phyloP scores from a whole-genome alignment of 768 basidiomycete genomes.

The Termitomyces sp. region DNA sequence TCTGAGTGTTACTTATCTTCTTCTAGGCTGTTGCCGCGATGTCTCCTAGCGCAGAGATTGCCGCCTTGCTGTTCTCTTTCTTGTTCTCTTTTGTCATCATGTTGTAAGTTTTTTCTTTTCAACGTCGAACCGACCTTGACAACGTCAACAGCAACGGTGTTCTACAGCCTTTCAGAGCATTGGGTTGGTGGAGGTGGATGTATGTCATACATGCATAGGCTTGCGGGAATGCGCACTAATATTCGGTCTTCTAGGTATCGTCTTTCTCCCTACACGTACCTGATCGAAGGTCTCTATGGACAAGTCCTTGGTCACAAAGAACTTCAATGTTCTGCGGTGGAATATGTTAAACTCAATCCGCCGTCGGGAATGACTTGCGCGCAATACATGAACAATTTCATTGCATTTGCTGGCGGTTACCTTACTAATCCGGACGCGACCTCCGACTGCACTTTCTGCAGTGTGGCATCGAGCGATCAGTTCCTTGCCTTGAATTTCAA shows the following conservation, averaged over 20 bases:
- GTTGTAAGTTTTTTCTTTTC: slow-evolving; percentile 31
- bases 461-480: slow-evolving; percentile 50
- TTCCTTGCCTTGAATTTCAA: slow-evolving; percentile 49
- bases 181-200: slow-evolving; percentile 70
- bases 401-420: slow-evolving; percentile 47
- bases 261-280: slow-evolving; percentile 49
- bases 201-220: slow-evolving; percentile 18
- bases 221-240: too few relatives aligned
- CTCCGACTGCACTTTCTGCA: slow-evolving; percentile 53
- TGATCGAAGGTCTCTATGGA: slow-evolving; percentile 40
- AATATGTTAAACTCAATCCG: slow-evolving; percentile 49
- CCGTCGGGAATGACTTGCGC: slow-evolving; percentile 49
- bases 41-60: slow-evolving; percentile 49
- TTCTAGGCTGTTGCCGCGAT: slow-evolving; percentile 51
- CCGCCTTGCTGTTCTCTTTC: slow-evolving; percentile 45
- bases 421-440: slow-evolving; percentile 50
- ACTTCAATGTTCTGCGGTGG: slow-evolving; percentile 44
- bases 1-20: slow-evolving; percentile 17
- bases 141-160: slow-evolving; percentile 45
- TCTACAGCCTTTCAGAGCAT: slow-evolving; percentile 50
- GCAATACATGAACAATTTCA: slow-evolving; percentile 46
- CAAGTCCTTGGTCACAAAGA: slow-evolving; percentile 36
- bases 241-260: slow-evolving; percentile 20
- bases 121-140: background rate
- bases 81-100: slow-evolving; percentile 54